Evolutionary conservation across 768 basidiomycete genomes (phyloP), one percentile per base, ranked within the genome.

Genomic region (Hydnomerulius pinastri): DNA sequence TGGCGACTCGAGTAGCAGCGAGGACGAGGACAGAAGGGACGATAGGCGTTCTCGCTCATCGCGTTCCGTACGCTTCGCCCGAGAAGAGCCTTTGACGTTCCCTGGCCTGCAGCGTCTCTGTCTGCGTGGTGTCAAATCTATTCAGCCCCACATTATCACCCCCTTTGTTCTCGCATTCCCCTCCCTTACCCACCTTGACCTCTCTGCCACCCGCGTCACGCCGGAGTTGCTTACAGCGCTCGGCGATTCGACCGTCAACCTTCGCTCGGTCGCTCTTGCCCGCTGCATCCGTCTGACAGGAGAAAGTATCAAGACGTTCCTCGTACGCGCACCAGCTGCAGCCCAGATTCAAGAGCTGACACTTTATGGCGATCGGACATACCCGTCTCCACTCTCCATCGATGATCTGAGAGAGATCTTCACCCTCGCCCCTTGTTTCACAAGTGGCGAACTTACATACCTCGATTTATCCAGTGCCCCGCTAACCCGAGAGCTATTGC

Each of bases 391-490:
- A 2, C 74, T 98, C 27, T 76, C 80, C 6, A 73, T 71, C 45
- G 77, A 80, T 27, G 85, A 97, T 45, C 75, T 98, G 13, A 55
- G 63, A 15, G 76, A 82, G 20, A 82, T 98, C 37, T 66, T 98
- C 38, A 73, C 78, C 6, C 66, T 68, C 15, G 93, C 93, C 0
- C 93, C 93, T 1, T 92, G 89, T 61, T 90, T 99, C 73, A 67
- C 72, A 10, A 80, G 75, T 42, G 89, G 90, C 8, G 68, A 83
- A 51, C 74, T 99, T 33, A 78, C 84, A 10, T 97, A 95, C 68
- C 80, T 99, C 55, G 96, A 99, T 67, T 69, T 99, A 25, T 97
- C 95, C 12, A 91, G 88, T 54, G 74, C 88, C 5, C 87, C 88
- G 0, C 57, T 98, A 45, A 87, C 86, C 5, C 67, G 73, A 38